Evolutionary conservation across 106 monocot genomes (phyloP), one percentile per base, ranked within the genome.

Genomic region (Chionographis japonica): DNA sequence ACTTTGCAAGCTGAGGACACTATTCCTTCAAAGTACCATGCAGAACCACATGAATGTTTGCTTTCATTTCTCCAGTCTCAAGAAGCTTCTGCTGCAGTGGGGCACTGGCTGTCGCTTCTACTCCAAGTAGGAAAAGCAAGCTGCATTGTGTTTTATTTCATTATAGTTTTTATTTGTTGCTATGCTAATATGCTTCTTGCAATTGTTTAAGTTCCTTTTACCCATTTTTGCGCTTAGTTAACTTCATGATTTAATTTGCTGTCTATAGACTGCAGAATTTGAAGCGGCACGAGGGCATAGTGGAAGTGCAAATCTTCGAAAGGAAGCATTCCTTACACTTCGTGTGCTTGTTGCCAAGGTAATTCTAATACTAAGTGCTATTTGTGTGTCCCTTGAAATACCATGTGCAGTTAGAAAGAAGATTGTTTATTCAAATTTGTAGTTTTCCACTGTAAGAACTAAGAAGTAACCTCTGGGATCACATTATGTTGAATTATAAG

Each of bases 41-140:
- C 52, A 49, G 70, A 78, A 53, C 72, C 86, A 69, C 61, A 80
- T 58, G 92, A 89, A 46, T 98, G 92, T 57, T 84, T 92, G 72
- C 71, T 98, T 62, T 73, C 80, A 56, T 92, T 98, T 81, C 82
- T 98, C 19, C 92, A 68, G 71, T 98, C 97, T 52, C 77, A 81
- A 74, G 71, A 83, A 79, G 92, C 92, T 69, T 86, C 97, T 76
- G 82, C 89, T 77, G 89, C 85, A 61, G 80, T 98, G n/a, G 97
- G 97, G 36, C 97, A 98, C 58, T 92, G 88, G 92, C 69, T 98
- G 16, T 98, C 92, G 61, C 84, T 98, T 63, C 89, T 97, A 78
- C 83, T 97, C n/a, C 89, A 92, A 75, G 97, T 92, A 83, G 41
- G 66, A 5, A 61, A 57, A 60, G 15, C 10, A 61, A n/a, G 15